These are phyloP conservation scores for Davidsoniella virescens DNA, from an alignment of 2,329 filamentous ascomycete genomes.

Conservation along the genomic window DNA sequence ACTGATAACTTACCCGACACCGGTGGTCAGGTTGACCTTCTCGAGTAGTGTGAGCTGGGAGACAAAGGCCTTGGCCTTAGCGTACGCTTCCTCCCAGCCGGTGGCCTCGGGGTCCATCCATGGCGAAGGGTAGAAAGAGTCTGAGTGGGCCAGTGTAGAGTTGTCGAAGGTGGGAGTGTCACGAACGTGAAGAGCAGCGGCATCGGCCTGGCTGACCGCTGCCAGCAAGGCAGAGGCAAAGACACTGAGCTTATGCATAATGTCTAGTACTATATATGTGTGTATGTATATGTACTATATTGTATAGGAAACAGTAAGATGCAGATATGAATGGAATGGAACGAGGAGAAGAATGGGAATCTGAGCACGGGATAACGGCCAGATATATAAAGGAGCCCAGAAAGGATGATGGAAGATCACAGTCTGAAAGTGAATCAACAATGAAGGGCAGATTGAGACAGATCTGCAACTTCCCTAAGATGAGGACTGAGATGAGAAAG, in stretches of 20 bases:
- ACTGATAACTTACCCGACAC: slow-evolving; percentile 50
- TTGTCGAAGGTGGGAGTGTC: not conserved
- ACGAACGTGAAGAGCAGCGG: slow-evolving; percentile 1
- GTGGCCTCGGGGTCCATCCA: slow-evolving; percentile 62
- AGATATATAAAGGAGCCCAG: not conserved
- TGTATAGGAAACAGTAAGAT: not conserved
- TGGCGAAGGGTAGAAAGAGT: slow-evolving; percentile 68
- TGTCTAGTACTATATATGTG: not conserved
- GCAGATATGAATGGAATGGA: not conserved
- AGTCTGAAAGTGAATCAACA: not conserved
- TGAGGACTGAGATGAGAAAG: too few species aligned
- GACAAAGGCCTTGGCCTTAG: slow-evolving; percentile 62
- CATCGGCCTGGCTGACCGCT: slow-evolving; percentile 7
- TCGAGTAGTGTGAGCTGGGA: slow-evolving; percentile 68
- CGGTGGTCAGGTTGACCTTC: slow-evolving; percentile 91
- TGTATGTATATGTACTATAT: not conserved
- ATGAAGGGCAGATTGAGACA: too few species aligned
- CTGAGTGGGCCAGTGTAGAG: slow-evolving; percentile 23
- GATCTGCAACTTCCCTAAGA: too few species aligned
- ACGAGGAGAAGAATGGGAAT: not conserved
- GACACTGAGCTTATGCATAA: slow-evolving; percentile 10
- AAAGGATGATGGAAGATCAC: not conserved
- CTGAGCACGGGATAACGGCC: not conserved
- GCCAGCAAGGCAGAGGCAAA: slow-evolving; percentile 11
- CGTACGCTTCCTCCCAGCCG: slow-evolving; percentile 61